Evolutionary conservation across 2,329 filamentous ascomycete species (phyloP).

Genomic region (Ascochyta viciae-villosae): DNA sequence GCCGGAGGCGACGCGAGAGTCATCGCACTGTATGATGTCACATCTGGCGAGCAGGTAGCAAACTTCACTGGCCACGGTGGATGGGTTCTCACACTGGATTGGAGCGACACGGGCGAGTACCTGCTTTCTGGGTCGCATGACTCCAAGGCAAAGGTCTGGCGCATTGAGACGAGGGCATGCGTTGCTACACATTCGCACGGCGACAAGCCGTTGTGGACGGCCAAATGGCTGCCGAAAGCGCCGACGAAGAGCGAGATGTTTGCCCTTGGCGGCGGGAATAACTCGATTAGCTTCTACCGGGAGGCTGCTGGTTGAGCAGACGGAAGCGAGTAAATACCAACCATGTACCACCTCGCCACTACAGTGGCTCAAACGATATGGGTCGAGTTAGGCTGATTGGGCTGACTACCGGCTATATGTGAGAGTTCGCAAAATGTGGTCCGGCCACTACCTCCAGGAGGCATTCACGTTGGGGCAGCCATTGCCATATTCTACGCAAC

Average conservation of each 20-base stretch:
- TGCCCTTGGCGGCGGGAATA: conserved; percentile 47
- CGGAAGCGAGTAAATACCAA: too few species aligned
- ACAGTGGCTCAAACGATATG: too few species aligned
- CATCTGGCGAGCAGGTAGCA: conserved; percentile 89
- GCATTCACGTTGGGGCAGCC: not conserved
- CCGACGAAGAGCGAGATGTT: conserved; percentile 50
- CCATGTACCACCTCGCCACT: too few species aligned
- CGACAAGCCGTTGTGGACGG: conserved; percentile 55
- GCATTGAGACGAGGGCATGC: conserved; percentile 79
- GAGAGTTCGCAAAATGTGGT: not conserved
- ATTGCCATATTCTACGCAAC: not conserved
- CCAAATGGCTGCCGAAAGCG: conserved; percentile 49
- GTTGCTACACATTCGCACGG: conserved; percentile 95
- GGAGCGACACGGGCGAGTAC: conserved; percentile 92
- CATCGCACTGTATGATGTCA: conserved; percentile 91
- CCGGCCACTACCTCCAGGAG: not conserved
- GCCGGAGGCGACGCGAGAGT: conserved; percentile 88
- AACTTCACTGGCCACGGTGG: conserved; percentile 80
- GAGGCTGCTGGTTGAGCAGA: conserved; percentile 48
- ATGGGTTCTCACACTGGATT: conserved; percentile 92
- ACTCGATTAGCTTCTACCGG: conserved; percentile 48
- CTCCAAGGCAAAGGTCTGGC: conserved; percentile 96
- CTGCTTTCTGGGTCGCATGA: conserved; percentile 88
- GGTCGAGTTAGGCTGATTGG: too few species aligned
- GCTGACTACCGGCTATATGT: not conserved